A percentile compares a stretch with the other conserved stretches of the same genome.
Conservation (phyloP, 495 filamentous ascomycete genomes). For the Corynascus novoguineensis region DNA sequence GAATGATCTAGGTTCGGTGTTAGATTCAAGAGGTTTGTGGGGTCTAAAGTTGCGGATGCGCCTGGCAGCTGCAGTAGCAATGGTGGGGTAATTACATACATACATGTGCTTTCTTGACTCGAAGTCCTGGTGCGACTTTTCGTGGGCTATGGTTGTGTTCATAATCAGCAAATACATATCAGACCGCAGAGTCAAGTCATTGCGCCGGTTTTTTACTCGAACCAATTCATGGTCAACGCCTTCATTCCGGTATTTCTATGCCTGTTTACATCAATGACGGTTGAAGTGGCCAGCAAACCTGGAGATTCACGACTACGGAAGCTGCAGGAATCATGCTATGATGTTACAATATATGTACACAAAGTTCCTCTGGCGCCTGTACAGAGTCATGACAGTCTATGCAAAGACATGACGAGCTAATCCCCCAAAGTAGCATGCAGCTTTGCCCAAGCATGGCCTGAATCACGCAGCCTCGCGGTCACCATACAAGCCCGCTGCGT, state of each 20-base stretch:
- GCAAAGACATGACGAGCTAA: not conserved
- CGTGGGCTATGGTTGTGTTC: no score
- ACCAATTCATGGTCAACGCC: no score
- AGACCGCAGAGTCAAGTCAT: no score
- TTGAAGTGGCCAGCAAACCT: not conserved
- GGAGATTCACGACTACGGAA: no score
- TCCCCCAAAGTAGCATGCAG: not conserved
- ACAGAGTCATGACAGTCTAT: not conserved
- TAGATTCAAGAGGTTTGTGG: not conserved
- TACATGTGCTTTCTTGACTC: no score
- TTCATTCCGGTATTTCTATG: no score
- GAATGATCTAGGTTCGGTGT: not conserved
- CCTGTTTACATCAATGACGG: no score
- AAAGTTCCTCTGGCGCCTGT: not conserved
- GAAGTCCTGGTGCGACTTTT: no score
- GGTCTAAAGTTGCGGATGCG: not conserved
- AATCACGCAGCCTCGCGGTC: no score
- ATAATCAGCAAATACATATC: no score
- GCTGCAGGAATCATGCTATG: constrained; percentile 2
- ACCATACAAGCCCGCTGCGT: not conserved
- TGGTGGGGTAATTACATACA: constrained; percentile 2
- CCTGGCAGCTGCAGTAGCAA: not conserved
- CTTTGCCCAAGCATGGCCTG: no score
- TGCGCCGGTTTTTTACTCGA: no score
- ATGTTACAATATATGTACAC: constrained; percentile 16